These are phyloP conservation scores for Leptographium galeiforme DNA, from an alignment of 2,329 filamentous ascomycete species.

Conservation along the genomic window DNA sequence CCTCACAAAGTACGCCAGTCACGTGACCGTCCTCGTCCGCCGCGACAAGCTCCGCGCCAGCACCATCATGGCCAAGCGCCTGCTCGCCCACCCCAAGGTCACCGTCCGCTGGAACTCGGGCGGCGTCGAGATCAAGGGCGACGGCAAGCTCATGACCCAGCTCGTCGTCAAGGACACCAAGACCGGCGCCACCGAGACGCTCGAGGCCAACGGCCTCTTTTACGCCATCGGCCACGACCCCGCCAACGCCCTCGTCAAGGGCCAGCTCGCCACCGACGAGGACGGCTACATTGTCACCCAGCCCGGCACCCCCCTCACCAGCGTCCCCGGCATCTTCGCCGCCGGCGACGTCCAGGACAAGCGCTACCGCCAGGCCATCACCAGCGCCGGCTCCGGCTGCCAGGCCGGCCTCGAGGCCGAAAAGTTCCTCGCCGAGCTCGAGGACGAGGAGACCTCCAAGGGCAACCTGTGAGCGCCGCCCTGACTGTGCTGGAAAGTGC, in stretches of 20 bases:
- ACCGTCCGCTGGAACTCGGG: constrained; percentile 78
- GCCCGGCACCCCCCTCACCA: constrained; percentile 80
- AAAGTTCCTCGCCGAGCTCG: constrained; percentile 73
- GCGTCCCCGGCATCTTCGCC: constrained; percentile 82
- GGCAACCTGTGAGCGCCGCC: not conserved
- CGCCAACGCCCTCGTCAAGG: constrained; percentile 81
- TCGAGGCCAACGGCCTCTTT: constrained; percentile 86
- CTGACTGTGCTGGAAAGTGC: not conserved
- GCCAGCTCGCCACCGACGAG: constrained; percentile 67
- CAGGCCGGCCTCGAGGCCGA: constrained; percentile 93
- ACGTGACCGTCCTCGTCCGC: constrained; percentile 87
- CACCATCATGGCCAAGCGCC: constrained; percentile 80
- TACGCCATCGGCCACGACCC: constrained; percentile 97
- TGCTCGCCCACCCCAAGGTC: constrained; percentile 76
- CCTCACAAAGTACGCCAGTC: constrained; percentile 91
- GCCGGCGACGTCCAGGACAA: constrained; percentile 98
- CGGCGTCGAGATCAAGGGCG: constrained; percentile 72
- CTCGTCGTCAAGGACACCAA: constrained; percentile 69
- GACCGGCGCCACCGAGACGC: constrained; percentile 65
- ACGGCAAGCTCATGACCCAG: constrained; percentile 77
- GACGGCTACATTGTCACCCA: constrained; percentile 87
- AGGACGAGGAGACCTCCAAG: constrained; percentile 29
- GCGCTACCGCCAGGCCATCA: constrained; percentile 93
- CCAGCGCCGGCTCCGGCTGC: constrained; percentile 89
- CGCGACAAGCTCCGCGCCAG: constrained; percentile 75